These are phyloP conservation scores for Didymella pinodella DNA, from an alignment of 2,329 filamentous ascomycete genomes.

Conservation along the genomic window DNA sequence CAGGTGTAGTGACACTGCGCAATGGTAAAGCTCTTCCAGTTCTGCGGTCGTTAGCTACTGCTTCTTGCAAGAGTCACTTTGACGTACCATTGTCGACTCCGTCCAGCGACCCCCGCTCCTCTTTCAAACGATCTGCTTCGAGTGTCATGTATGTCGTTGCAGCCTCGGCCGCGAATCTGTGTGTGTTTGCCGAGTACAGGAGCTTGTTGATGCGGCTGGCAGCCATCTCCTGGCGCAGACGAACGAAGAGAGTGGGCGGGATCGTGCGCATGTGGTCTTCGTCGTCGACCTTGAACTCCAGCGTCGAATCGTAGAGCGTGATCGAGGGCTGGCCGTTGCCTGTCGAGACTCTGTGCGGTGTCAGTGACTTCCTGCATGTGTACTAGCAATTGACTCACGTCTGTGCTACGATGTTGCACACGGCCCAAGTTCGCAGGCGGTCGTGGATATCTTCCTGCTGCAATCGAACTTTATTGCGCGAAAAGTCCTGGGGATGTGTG, in stretches of 20 bases:
- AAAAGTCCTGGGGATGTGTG: slow-evolving; percentile 84
- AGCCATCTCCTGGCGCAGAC: slow-evolving; percentile 50
- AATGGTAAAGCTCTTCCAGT: slow-evolving; percentile 68
- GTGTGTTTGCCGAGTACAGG: slow-evolving; percentile 46
- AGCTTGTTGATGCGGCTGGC: slow-evolving; percentile 50
- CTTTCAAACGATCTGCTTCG: slow-evolving; percentile 47
- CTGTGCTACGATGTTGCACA: slow-evolving; percentile 84
- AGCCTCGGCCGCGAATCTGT: slow-evolving; percentile 42
- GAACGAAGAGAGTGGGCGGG: slow-evolving; percentile 47
- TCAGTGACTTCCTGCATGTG: slow-evolving; percentile 19
- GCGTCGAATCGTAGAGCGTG: slow-evolving; percentile 77
- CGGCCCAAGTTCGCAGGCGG: slow-evolving; percentile 81
- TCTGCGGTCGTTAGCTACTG: slow-evolving; percentile 56
- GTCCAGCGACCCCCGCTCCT: slow-evolving; percentile 46
- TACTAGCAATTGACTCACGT: slow-evolving; percentile 54
- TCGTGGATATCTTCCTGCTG: slow-evolving; percentile 82
- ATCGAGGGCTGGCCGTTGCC: slow-evolving; percentile 84
- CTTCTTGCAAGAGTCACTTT: neutral
- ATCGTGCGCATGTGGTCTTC: slow-evolving; percentile 50
- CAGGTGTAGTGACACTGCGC: slow-evolving; percentile 77
- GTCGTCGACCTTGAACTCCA: slow-evolving; percentile 54
- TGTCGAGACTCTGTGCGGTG: slow-evolving; percentile 70
- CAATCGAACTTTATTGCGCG: slow-evolving; percentile 74
- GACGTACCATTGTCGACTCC: slow-evolving; percentile 45
- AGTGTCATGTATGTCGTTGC: slow-evolving; percentile 47